Base-by-base conservation (phyloP, 805 yeast genomes). In the Yarrowia divulgata region DNA sequence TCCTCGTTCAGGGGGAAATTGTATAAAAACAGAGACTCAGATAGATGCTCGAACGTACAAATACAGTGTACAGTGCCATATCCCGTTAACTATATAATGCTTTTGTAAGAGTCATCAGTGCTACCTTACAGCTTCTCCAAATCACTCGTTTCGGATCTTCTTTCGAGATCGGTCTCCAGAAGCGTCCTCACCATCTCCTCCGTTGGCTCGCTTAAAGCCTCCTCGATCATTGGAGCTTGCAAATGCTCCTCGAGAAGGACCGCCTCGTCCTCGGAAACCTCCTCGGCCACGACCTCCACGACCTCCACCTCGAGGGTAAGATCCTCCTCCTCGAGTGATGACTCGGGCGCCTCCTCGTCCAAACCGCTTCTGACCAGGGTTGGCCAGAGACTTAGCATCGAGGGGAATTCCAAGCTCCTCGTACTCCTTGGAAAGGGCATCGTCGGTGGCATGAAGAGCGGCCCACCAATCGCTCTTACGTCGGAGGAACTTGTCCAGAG, bases 381-480 rank as follows among this genome's bases (percentile, higher is more conserved):
- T 29, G n/a, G 68, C 68, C 40, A 63, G 57, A 16, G 68, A 48
- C 48, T 63, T 63, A 16, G 68, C 43, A 5, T 49, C 68, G n/a
- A 63, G 57, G n/a, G 68, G 23, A 5, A 23, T 48, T 16, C 68
- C 68, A 2, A 48, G 68, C 48, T 63, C 68, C 55, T 63, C 48
- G 39, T 63, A 63, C 55, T 63, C 68, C 57, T 63, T 49, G 29
- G 45, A 37, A 4, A 63, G 54, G 8, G 37, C 57, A 10, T 63
- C 68, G 18, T 63, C 68, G 39, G 68, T 63, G n/a, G 57, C 46
- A 48, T 49, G 68, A 23, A 76, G 79, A 10, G 72, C 69, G 3
- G 71, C 80, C 78, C 90, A 91, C 98, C 98, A 94, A 75, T 93
- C 97, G 75, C 82, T 85, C 77, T 88, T 85, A 78, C 88, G 88